phyloP scores from a whole-genome alignment of 176 grass and related monocot genomes.

The Dactylis glomerata region DNA sequence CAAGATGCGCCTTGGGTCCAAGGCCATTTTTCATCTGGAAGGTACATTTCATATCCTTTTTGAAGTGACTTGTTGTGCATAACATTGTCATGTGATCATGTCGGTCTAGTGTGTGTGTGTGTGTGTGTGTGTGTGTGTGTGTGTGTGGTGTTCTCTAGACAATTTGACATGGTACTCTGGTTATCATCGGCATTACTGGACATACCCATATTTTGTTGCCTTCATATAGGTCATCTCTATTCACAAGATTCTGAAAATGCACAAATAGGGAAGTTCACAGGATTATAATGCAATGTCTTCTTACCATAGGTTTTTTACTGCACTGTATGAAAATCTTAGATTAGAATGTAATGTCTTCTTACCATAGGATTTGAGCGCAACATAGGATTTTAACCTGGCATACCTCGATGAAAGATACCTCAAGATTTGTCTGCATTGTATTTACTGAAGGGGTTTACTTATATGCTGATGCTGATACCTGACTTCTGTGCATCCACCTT shows the following conservation, averaged over 20 bases:
- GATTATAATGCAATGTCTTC: background rate
- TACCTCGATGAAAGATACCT: background rate
- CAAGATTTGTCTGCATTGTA: background rate
- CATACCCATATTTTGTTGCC: background rate
- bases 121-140: background rate
- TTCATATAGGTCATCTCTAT: background rate
- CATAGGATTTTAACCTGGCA: background rate
- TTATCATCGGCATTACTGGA: background rate
- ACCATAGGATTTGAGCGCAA: background rate
- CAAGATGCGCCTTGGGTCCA: conserved; percentile 92
- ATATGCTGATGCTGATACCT: background rate
- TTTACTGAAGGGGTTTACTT: background rate
- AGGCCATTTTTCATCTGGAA: conserved; percentile 97
- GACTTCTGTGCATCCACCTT: background rate
- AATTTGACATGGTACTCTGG: background rate
- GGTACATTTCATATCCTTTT: conserved; percentile 29
- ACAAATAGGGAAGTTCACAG: background rate
- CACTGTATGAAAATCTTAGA: background rate
- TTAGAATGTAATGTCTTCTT: background rate
- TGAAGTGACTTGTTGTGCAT: background rate
- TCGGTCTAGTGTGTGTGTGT: background rate
- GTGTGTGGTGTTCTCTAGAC: background rate
- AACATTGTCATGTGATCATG: background rate
- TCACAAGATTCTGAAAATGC: background rate
- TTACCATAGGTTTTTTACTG: background rate